Evolutionary conservation across 768 basidiomycete genomes (phyloP), one percentile per base, ranked within the genome.

Genomic region (Aureoboletus auriporus): DNA sequence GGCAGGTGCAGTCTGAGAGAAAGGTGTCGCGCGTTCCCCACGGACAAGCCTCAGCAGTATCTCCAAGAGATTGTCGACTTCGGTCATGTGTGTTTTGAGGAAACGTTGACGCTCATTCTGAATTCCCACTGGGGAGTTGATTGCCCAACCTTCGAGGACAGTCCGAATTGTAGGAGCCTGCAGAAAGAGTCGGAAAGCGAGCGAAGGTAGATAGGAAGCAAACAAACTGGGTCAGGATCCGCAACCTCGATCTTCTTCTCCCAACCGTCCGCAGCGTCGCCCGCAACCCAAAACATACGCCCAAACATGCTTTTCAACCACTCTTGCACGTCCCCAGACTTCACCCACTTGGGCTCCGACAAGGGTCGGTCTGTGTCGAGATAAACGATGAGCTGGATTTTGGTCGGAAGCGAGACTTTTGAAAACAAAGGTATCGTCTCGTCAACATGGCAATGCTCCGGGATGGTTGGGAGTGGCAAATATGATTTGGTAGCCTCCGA

Each of bases 321-420:
- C 34, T 93, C 93, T 58, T 95, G 91, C 20, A 94, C 80, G 62
- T 94, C 89, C 28, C 95, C 95, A 8, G 87, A 86, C 67, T 93
- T 91, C 33, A 93, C 92, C 96, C 95, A 99, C 65, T 92, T 89
- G 7, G 96, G 93, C 65, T 97, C 93, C 13, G 93, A 93, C 30
- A 98, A 70, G 0, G 96, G 96, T 49, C 88, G 82, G 29, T 79
- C 81, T 48, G 80, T 89, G 66, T 99, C 95, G 52, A 98, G 78
- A 69, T 92, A 78, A 20, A 88, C 84, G 9, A 79, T 60, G 39
- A 96, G 71, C n/a, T 77, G 80, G 16, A 88, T 62, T 27, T 77
- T 77, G 20, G 75, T 68, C 26, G 86, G 82, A 16, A 77, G 64
- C 23, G 55, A 55, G 8, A 71, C 71, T 59, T 78, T 80, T 42